Percentiles rank a stretch among this genome's conserved stretches.
Conservation (phyloP, 331 rosid species). For the Saraca asoca region DNA sequence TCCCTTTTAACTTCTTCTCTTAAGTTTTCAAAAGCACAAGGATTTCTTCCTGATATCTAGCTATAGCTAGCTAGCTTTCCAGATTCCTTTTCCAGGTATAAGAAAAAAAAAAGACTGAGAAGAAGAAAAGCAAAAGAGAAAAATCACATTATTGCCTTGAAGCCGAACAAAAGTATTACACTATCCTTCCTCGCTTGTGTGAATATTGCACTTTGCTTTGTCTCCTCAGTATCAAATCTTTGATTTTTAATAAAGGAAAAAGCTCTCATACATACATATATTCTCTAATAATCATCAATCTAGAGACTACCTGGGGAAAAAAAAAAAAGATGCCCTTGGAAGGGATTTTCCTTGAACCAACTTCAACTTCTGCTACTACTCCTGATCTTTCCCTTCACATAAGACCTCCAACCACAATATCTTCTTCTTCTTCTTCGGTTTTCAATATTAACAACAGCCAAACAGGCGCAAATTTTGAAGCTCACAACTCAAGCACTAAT, state of each 20-base stretch:
- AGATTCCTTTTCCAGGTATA: slow-evolving; percentile 18
- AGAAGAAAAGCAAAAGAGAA: neutral
- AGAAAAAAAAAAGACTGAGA: neutral
- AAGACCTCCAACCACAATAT: slow-evolving; percentile 68
- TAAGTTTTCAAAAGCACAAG: too few relatives aligned
- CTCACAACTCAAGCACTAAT: slow-evolving; percentile 13
- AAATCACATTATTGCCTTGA: neutral
- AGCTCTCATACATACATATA: too few relatives aligned
- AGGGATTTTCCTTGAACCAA: slow-evolving; percentile 73
- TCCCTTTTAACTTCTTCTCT: slow-evolving; percentile 24
- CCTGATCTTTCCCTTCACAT: slow-evolving; percentile 97
- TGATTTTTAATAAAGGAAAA: slow-evolving; percentile 9
- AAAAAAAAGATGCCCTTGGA: slow-evolving; percentile 83
- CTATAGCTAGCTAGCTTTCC: slow-evolving; percentile 31
- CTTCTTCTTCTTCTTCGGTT: slow-evolving; percentile 46
- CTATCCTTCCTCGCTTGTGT: too few relatives aligned
- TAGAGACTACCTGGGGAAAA: neutral
- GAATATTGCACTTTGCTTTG: slow-evolving; percentile 17
- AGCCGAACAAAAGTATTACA: neutral
- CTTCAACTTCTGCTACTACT: slow-evolving; percentile 50
- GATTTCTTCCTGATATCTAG: too few relatives aligned
- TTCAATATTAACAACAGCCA: slow-evolving; percentile 16
- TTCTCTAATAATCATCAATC: neutral
- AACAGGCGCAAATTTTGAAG: slow-evolving; percentile 32
- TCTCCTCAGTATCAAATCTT: slow-evolving; percentile 27